These are phyloP conservation scores for Vachellia collinsii DNA, from an alignment of 306 rosid genomes.

Conservation along the genomic window DNA sequence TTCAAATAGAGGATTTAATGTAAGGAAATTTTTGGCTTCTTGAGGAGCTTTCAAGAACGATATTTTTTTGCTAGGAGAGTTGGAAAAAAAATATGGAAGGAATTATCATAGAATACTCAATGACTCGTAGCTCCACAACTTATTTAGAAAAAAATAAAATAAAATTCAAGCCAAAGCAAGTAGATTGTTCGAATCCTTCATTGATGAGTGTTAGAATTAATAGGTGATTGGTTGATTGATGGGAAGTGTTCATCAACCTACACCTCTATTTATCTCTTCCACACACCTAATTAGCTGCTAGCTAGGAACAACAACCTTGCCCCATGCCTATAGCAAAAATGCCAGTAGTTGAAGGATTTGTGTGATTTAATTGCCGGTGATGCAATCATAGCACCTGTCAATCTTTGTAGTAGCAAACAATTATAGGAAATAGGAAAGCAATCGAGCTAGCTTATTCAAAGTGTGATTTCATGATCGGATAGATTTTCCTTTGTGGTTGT, in stretches of 20 bases:
- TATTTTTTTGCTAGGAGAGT: background rate
- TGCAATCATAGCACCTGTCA: background rate
- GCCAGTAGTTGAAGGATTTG: background rate
- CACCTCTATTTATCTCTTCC: too few species aligned
- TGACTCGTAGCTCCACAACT: background rate
- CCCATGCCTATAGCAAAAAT: background rate
- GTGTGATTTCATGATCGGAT: background rate
- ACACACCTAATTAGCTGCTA: background rate
- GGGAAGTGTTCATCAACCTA: background rate
- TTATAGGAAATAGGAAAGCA: slow-evolving; percentile 8
- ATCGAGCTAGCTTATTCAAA: background rate
- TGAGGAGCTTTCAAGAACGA: background rate
- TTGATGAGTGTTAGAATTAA: slow-evolving; percentile 2
- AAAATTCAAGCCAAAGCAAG: background rate
- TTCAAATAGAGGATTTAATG: background rate
- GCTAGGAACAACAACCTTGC: background rate
- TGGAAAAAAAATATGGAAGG: background rate
- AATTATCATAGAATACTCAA: background rate
- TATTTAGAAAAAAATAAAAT: too few species aligned
- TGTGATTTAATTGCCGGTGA: background rate
- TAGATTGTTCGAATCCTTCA: background rate
- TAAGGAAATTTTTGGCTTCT: background rate
- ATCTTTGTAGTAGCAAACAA: background rate
- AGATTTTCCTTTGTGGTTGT: background rate
- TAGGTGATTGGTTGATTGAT: background rate